A percentile compares a stretch with the other conserved stretches of the same genome.
Evolutionary conservation across 139 green algal genomes (phyloP).

Genomic region (Tetratostichococcus sp.): DNA sequence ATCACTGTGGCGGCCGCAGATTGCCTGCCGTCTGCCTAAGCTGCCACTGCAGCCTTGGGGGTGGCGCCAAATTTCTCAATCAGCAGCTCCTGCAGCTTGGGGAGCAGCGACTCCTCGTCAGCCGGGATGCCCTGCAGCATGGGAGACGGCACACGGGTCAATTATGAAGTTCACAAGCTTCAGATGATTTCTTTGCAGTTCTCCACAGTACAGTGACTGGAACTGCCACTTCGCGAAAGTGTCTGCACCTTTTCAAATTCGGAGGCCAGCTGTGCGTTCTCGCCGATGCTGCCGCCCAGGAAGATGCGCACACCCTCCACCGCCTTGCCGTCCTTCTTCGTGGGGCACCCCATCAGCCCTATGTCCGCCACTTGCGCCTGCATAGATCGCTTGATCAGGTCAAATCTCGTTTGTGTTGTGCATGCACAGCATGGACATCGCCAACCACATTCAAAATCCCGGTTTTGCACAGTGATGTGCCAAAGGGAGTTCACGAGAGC

Average conservation of each 20-base stretch:
- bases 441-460: too few species aligned
- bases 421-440: too few species aligned
- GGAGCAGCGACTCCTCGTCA: constrained; percentile 60
- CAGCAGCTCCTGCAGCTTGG: constrained; percentile 72
- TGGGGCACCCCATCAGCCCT: constrained; percentile 87
- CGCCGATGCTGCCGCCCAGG: constrained; percentile 66
- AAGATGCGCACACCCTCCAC: constrained; percentile 88
- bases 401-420: too few species aligned
- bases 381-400: not conserved
- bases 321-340: constrained; percentile 84
- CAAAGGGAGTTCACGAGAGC: too few species aligned
- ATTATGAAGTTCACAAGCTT: not conserved
- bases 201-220: too few species aligned
- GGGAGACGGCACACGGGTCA: not conserved
- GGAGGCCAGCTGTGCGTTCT: constrained; percentile 58
- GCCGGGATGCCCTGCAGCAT: constrained; percentile 50
- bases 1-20: too few species aligned
- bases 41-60: not conserved
- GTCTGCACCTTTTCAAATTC: constrained; percentile 56
- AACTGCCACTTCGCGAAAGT: too few species aligned
- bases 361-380: constrained; percentile 87
- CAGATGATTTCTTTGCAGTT: too few species aligned
- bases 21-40: too few species aligned
- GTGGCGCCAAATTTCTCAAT: constrained; percentile 77
- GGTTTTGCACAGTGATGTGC: too few species aligned